Conservation (phyloP, 257 asterid species). For the Haberlea rhodopensis region DNA sequence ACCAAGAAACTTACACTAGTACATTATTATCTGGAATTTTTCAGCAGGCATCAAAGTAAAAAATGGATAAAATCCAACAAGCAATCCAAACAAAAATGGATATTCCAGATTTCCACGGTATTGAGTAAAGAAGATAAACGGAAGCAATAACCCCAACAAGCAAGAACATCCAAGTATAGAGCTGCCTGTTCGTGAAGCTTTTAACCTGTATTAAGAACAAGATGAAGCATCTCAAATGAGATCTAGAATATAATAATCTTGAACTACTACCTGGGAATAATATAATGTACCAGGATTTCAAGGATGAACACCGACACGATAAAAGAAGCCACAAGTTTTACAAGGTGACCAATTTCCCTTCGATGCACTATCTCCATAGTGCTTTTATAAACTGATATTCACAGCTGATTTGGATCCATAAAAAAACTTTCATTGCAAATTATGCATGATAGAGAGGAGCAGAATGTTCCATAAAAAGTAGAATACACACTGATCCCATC, state of each 20-base stretch:
- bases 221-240: constrained; percentile 24
- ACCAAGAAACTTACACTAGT: constrained; percentile 54
- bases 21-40: constrained; percentile 90
- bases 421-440: constrained; percentile 76
- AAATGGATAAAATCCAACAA: constrained; percentile 75
- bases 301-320: constrained; percentile 64
- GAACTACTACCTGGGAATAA: constrained; percentile 18
- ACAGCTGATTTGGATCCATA: constrained; percentile 80
- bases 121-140: constrained; percentile 52
- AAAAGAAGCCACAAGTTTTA: constrained; percentile 47
- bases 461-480: constrained; percentile 73
- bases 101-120: constrained; percentile 53
- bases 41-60: constrained; percentile 98
- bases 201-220: constrained; percentile 59
- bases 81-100: constrained; percentile 67
- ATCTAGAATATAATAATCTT: constrained; percentile 13
- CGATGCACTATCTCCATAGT: constrained; percentile 51
- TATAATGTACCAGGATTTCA: constrained; percentile 74
- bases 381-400: constrained; percentile 72
- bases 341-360: constrained; percentile 44
- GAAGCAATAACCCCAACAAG: constrained; percentile 65
- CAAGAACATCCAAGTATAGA: constrained; percentile 89
- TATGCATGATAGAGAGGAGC: constrained; percentile 95
- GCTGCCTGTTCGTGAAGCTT: constrained; percentile 80
- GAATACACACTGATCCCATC: constrained; percentile 50